Percentiles rank a stretch among this genome's conserved stretches.
Conservation (phyloP, 1,284 basidiomycete genomes). For the Malassezia slooffiae region DNA sequence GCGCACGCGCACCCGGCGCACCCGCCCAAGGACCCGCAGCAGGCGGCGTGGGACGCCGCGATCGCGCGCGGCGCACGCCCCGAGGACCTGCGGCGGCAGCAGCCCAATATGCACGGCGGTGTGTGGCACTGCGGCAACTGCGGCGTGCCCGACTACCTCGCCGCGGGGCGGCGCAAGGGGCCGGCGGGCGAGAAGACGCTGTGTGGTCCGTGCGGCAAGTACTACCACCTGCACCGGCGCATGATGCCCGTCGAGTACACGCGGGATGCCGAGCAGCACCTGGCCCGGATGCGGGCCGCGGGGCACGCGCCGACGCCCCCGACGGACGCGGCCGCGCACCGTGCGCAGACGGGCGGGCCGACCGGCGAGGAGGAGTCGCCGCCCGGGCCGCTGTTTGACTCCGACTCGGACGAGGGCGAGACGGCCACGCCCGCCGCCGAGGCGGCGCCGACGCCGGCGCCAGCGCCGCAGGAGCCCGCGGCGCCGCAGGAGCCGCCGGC, state of each 20-base stretch:
- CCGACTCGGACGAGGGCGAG: background rate
- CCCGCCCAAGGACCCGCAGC: conserved; percentile 2
- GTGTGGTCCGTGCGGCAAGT: conserved; percentile 78
- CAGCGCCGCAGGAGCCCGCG: conserved; percentile 3
- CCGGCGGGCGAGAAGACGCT: conserved; percentile 79
- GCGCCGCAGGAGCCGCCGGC: conserved; percentile 50
- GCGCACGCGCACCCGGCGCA: too few species aligned
- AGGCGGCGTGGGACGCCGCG: background rate
- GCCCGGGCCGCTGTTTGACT: too few species aligned
- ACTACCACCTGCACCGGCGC: conserved; percentile 38
- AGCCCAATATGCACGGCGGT: conserved; percentile 41
- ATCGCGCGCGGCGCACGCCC: conserved; percentile 16
- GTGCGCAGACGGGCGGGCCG: background rate
- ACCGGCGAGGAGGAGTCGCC: too few species aligned
- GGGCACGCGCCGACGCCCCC: too few species aligned
- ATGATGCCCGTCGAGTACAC: conserved; percentile 34
- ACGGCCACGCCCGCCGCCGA: background rate
- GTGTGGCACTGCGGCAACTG: conserved; percentile 45
- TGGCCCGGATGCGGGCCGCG: conserved; percentile 21
- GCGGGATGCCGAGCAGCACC: conserved; percentile 31
- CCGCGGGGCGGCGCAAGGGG: conserved; percentile 54
- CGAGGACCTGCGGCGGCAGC: conserved; percentile 39
- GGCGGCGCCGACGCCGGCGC: background rate
- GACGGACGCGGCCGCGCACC: conserved; percentile 1
- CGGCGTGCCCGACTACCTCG: conserved; percentile 36